Evolutionary conservation across 352 stramenopile species (phyloP).

Genomic region (Pythium rhizo-oryzae): DNA sequence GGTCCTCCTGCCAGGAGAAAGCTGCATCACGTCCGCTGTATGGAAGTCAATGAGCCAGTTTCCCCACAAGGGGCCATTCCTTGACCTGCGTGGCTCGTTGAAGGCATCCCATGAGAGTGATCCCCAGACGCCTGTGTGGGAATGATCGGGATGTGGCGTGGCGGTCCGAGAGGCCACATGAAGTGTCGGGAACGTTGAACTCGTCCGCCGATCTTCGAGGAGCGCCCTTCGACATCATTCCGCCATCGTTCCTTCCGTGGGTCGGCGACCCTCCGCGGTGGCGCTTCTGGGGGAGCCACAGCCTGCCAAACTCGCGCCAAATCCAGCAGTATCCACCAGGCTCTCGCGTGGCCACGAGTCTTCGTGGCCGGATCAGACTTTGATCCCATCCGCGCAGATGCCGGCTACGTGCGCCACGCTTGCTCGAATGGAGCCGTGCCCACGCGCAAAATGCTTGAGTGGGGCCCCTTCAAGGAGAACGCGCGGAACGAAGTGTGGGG

Average conservation of each 20-base stretch:
- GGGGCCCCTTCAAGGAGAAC: background rate
- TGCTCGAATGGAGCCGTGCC: background rate
- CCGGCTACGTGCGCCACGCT: background rate
- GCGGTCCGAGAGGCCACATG: slow-evolving; percentile 8
- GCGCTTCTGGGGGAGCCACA: background rate
- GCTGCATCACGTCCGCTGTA: background rate
- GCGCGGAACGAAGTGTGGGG: background rate
- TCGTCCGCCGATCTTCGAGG: background rate
- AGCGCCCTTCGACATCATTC: background rate
- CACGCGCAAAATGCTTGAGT: background rate
- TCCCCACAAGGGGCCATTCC: background rate
- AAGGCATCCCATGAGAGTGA: background rate
- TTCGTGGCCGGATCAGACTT: background rate
- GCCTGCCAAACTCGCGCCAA: background rate
- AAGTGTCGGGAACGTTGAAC: slow-evolving; percentile 1
- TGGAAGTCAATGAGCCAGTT: slow-evolving; percentile 12
- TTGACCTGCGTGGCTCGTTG: slow-evolving; percentile 2
- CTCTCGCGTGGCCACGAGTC: background rate
- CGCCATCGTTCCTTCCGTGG: background rate
- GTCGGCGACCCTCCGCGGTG: background rate
- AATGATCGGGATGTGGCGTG: slow-evolving; percentile 12
- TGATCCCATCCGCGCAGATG: slow-evolving; percentile 5
- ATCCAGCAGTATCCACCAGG: slow-evolving; percentile 3
- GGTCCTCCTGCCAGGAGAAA: background rate
- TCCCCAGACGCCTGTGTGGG: background rate